Conservation (phyloP, 2,329 filamentous ascomycete species). For the Fusarium brevicatenulatum region DNA sequence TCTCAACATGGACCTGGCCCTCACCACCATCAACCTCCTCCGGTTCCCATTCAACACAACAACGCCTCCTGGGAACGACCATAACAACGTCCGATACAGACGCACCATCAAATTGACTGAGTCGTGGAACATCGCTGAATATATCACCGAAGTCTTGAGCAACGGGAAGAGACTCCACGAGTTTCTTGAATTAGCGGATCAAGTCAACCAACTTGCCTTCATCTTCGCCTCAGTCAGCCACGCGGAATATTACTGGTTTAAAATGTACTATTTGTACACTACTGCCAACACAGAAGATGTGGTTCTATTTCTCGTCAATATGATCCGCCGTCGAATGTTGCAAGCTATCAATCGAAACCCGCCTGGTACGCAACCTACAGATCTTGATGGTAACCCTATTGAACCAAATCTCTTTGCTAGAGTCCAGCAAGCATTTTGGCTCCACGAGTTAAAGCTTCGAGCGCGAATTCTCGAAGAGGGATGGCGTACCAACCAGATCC, state of each 20-base stretch:
- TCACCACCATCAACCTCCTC: background rate
- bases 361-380: background rate
- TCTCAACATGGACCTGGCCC: background rate
- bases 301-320: background rate
- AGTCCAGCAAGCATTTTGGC: background rate
- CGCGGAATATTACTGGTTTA: too few relatives aligned
- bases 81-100: background rate
- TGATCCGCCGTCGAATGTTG: background rate
- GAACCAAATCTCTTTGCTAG: background rate
- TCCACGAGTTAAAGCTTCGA: background rate
- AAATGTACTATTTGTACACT: too few relatives aligned
- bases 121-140: background rate
- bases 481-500: background rate
- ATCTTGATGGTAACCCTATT: background rate
- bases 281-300: too few relatives aligned
- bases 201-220: background rate
- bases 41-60: background rate
- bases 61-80: background rate
- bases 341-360: background rate
- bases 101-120: background rate
- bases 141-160: background rate
- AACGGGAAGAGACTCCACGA: background rate
- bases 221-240: background rate
- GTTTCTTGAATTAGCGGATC: constrained; percentile 16
- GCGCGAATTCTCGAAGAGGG: fast-evolving